Percentiles rank a stretch among this genome's conserved stretches.
Conservation (phyloP, 2,329 filamentous ascomycete genomes). For the Fusarium nematophilum region DNA sequence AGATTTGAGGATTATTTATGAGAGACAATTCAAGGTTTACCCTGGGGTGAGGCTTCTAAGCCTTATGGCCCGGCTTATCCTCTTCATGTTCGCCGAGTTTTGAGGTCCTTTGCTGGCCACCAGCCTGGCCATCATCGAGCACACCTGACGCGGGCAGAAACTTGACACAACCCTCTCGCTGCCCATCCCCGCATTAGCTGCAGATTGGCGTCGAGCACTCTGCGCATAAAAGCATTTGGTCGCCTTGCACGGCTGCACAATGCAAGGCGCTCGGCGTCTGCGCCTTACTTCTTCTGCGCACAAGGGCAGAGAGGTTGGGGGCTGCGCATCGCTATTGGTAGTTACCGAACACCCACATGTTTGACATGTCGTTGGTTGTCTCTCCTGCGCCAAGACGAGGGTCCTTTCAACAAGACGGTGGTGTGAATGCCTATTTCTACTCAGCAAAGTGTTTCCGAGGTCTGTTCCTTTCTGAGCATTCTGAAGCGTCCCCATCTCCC, state of each 20-base stretch:
- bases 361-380: constrained; percentile 36
- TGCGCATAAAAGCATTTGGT: constrained; percentile 16
- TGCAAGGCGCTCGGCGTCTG: constrained; percentile 15
- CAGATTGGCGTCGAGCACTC: constrained; percentile 1
- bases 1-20: no score
- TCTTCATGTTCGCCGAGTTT: no score
- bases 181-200: constrained; percentile 6
- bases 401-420: no score
- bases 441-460: constrained; percentile 17
- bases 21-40: no score
- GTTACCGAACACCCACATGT: constrained; percentile 35
- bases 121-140: not conserved
- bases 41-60: no score
- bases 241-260: constrained; percentile 26
- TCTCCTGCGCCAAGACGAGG: constrained; percentile 17
- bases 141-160: constrained; percentile 3
- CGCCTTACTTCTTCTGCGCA: constrained; percentile 33
- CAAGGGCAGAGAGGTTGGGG: constrained; percentile 29
- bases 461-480: constrained; percentile 15
- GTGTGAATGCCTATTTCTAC: constrained; percentile 31
- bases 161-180: not conserved
- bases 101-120: no score
- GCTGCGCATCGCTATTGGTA: constrained; percentile 39
- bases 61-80: no score
- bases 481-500: constrained; percentile 25